Evolutionary conservation across 257 asterid species (phyloP).

Genomic region (Capsicum rhomboideum): DNA sequence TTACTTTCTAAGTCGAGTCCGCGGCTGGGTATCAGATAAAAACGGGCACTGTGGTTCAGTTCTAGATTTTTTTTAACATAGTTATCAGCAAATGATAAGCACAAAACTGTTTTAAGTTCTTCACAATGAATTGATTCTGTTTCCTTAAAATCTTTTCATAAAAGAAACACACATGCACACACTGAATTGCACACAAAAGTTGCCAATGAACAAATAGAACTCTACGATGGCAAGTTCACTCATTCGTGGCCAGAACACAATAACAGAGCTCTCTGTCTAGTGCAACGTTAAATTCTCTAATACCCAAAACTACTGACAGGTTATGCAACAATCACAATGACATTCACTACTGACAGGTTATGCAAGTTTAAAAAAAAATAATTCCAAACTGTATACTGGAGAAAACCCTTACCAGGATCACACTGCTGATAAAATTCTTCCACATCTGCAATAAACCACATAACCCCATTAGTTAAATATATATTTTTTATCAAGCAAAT

Average conservation of each 20-base stretch:
- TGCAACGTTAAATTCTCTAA: not conserved
- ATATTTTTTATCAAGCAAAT: not conserved
- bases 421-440: conserved; percentile 53
- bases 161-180: not conserved
- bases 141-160: not conserved
- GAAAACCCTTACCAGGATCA: conserved; percentile 34
- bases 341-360: not conserved
- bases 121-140: not conserved
- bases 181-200: not conserved
- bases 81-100: not conserved
- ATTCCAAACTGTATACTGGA: not conserved
- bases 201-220: not conserved
- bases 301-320: not conserved
- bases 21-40: not conserved
- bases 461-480: not conserved
- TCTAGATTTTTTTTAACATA: not conserved
- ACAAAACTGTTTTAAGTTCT: not conserved
- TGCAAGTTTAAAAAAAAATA: not conserved
- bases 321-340: not conserved
- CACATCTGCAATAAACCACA: conserved; percentile 31
- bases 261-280: not conserved
- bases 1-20: not conserved
- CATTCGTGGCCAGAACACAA: not conserved
- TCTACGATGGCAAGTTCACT: not conserved
- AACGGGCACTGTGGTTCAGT: not conserved